Evolutionary conservation across 1,139 yeast genomes (phyloP).

Genomic region (Blastobotrys persicus): DNA sequence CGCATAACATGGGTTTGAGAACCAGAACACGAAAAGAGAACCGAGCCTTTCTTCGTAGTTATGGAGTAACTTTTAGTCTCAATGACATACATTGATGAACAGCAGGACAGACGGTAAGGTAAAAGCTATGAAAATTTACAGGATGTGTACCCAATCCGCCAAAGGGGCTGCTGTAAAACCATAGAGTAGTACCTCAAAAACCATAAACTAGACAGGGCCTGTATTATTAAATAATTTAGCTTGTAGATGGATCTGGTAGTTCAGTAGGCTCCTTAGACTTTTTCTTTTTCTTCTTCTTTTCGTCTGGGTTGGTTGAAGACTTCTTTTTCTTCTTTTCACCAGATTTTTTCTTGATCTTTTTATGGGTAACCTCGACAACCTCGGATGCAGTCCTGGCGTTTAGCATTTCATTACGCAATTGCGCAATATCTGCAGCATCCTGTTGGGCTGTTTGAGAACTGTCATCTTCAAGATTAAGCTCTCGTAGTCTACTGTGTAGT

Average conservation of each 20-base stretch:
- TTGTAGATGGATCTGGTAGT: not conserved
- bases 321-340: constrained; percentile 21
- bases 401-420: constrained; percentile 22
- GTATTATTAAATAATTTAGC: not conserved
- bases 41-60: no score
- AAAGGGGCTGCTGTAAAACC: no score
- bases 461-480: constrained; percentile 22
- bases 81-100: no score
- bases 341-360: constrained; percentile 30
- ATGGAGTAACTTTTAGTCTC: no score
- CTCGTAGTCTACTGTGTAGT: constrained; percentile 24
- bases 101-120: no score
- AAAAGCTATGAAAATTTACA: no score
- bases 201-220: no score
- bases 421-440: constrained; percentile 24
- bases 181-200: no score
- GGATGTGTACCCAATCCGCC: no score
- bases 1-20: no score
- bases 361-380: constrained; percentile 30
- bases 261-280: constrained; percentile 16
- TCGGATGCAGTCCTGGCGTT: constrained; percentile 14
- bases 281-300: constrained; percentile 18
- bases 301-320: constrained; percentile 11
- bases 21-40: no score
- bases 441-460: constrained; percentile 9